These are phyloP conservation scores for Lotus japonicus DNA, from an alignment of 306 rosid species.

Conservation along the genomic window DNA sequence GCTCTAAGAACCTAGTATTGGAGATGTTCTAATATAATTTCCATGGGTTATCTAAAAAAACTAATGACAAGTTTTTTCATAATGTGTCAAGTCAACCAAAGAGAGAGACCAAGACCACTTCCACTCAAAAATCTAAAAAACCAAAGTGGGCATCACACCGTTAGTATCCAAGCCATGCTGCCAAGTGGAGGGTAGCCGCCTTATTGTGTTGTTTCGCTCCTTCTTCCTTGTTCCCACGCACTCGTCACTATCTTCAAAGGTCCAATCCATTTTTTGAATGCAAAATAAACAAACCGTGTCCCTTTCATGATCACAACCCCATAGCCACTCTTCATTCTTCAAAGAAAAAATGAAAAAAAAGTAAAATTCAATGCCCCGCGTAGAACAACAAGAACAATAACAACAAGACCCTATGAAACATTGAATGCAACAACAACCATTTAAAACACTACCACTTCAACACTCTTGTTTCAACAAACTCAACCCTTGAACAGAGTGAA, in stretches of 20 bases:
- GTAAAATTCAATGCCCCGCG: slow-evolving; percentile 11
- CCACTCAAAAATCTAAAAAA: no score
- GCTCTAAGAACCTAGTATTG: no score
- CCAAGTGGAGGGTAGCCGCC: slow-evolving; percentile 38
- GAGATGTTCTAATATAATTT: no score
- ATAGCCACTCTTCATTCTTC: no score
- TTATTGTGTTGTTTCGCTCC: background rate
- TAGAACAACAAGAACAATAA: background rate
- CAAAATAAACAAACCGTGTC: background rate
- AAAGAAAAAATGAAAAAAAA: no score
- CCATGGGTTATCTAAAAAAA: no score
- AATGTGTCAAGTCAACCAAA: no score
- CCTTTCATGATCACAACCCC: background rate
- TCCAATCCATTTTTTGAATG: slow-evolving; percentile 24
- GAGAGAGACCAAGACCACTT: no score
- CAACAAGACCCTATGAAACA: slow-evolving; percentile 6
- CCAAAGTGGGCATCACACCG: no score
- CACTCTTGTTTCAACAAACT: background rate
- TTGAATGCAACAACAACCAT: background rate
- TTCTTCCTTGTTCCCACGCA: slow-evolving; percentile 17
- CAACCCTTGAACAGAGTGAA: no score
- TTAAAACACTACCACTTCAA: background rate
- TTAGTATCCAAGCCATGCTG: no score
- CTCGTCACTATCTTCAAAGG: slow-evolving; percentile 4
- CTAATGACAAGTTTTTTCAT: no score